Conservation (phyloP, 495 filamentous ascomycete species). For the Lasiosphaeriaceae sp. region DNA sequence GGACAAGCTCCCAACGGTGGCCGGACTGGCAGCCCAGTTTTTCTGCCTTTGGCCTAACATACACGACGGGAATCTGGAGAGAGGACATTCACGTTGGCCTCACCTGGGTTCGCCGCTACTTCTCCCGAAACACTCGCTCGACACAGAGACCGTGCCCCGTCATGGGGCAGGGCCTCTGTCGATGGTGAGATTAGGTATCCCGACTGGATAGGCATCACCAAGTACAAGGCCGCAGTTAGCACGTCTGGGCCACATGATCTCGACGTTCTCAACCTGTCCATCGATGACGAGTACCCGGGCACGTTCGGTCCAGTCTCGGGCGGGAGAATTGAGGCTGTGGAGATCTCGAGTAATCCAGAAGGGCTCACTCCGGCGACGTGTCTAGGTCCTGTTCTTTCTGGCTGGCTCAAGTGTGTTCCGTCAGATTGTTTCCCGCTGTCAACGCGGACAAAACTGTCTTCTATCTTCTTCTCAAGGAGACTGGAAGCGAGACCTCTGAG, state of each 20-base stretch:
- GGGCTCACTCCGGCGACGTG: no score
- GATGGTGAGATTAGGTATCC: not conserved
- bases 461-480: no score
- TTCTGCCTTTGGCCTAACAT: not conserved
- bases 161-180: not conserved
- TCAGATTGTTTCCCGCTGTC: no score
- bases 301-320: not conserved
- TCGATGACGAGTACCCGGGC: not conserved
- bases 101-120: not conserved
- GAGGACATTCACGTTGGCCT: not conserved
- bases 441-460: no score
- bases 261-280: not conserved
- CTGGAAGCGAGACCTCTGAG: no score
- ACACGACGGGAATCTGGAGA: not conserved
- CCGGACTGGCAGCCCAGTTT: not conserved
- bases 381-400: no score
- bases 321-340: not conserved
- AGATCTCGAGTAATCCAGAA: no score
- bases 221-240: not conserved
- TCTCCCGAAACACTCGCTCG: not conserved
- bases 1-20: not conserved
- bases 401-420: no score
- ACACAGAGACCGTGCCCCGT: not conserved
- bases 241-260: not conserved
- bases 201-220: not conserved